Conservation (phyloP, 2,329 filamentous ascomycete genomes). For the Tolypocladium endophyticum region DNA sequence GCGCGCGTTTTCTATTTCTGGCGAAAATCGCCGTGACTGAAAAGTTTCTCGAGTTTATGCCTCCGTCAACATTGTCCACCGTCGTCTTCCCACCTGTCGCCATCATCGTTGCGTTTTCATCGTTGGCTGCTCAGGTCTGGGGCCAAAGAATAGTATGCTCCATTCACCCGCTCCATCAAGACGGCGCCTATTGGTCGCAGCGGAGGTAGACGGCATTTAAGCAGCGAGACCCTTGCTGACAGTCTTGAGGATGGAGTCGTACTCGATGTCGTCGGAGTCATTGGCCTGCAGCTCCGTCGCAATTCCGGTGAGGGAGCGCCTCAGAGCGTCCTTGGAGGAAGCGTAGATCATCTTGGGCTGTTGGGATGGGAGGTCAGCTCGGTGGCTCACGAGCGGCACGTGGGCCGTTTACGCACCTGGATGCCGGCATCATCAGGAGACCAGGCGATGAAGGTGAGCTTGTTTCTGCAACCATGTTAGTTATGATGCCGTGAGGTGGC, state of each 20-base stretch:
- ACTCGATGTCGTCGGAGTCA: constrained; percentile 73
- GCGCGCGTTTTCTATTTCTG: constrained; percentile 13
- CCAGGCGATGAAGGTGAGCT: constrained; percentile 72
- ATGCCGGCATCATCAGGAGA: constrained; percentile 71
- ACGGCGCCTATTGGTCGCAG: constrained; percentile 3
- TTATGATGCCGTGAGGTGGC: constrained; percentile 2
- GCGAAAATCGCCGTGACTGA: constrained; percentile 15
- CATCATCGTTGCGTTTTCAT: constrained; percentile 16
- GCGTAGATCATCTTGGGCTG: constrained; percentile 87
- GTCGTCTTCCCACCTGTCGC: constrained; percentile 4
- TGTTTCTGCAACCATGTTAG: constrained; percentile 44
- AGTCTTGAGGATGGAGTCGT: constrained; percentile 56
- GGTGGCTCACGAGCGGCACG: background rate
- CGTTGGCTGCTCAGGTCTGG: constrained; percentile 11
- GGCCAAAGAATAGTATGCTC: constrained; percentile 16
- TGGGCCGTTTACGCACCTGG: constrained; percentile 39
- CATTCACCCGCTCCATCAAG: constrained; percentile 12
- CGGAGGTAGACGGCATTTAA: constrained; percentile 18
- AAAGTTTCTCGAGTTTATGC: constrained; percentile 12
- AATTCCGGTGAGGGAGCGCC: constrained; percentile 66
- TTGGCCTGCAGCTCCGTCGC: constrained; percentile 75
- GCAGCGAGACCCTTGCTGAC: constrained; percentile 52
- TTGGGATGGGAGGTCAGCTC: background rate
- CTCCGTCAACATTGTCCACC: constrained; percentile 1
- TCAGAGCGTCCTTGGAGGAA: constrained; percentile 78